Conservation (phyloP, 768 basidiomycete genomes). For the Mycena chlorophos region DNA sequence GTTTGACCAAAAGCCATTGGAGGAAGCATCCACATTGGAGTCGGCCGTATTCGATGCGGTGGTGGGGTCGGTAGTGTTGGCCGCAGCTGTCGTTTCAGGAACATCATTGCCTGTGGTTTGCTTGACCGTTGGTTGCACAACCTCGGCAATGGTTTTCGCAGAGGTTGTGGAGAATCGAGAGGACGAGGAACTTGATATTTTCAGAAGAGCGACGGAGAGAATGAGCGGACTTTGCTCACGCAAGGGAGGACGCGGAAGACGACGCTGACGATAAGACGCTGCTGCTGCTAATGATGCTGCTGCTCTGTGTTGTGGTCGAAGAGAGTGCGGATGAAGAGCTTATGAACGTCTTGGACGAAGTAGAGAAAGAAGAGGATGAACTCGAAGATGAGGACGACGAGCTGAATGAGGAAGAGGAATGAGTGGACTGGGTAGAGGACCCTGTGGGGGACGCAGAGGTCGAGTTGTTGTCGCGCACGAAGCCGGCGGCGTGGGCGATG, state of each 20-base stretch:
- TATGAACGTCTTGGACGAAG: background rate
- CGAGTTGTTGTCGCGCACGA: background rate
- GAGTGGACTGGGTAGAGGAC: constrained; percentile 9
- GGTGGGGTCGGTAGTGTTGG: background rate
- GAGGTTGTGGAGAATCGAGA: background rate
- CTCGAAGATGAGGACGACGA: constrained; percentile 38
- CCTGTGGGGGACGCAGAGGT: constrained; percentile 3
- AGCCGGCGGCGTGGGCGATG: background rate
- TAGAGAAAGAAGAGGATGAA: constrained; percentile 57
- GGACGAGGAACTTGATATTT: too few species aligned
- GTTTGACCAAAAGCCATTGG: constrained; percentile 16
- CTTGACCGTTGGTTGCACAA: background rate
- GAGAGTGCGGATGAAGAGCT: background rate
- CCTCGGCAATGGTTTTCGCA: background rate
- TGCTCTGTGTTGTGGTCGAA: background rate
- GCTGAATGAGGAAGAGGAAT: constrained; percentile 21
- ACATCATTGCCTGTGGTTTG: background rate
- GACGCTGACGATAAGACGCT: background rate
- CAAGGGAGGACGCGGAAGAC: constrained; percentile 1
- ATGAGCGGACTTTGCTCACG: too few species aligned
- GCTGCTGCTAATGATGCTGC: background rate
- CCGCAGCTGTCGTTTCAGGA: background rate
- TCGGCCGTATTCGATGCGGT: background rate
- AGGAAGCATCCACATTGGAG: background rate
- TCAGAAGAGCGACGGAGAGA: too few species aligned